Base-by-base conservation (phyloP, 2,329 filamentous ascomycete genomes). In the Arthrocladium fulminans region DNA sequence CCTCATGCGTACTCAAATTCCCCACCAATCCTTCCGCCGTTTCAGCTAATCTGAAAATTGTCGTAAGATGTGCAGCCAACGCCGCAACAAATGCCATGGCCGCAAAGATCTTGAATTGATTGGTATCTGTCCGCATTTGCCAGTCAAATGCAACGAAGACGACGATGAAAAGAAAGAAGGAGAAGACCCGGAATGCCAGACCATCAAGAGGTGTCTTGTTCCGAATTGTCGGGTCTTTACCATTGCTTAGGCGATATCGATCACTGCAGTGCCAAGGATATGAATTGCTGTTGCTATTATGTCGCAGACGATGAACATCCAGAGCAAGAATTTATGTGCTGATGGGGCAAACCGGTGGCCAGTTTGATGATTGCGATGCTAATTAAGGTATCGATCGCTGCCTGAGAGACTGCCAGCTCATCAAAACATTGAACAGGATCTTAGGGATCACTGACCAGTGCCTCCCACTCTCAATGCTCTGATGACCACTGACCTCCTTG, bases 171-270 rank as follows among this genome's bases (percentile, higher is more conserved):
- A 73, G 57, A 10, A 69, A 64, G 43, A 79, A 75, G 0, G 70
- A 67, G 48, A 76, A 72, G 6, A 73, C 72, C 54, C 80, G 76
- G 50, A 78, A 73, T 0, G 72, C 72, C 2, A 80, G 60, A 7
- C 76, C 76, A 1, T 69, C 75, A 1, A 79, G 67, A 1, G 80
- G 62, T 53, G 80, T 77, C 51, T 77, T 71, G 56, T 79, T 79
- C 1, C 71, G 68, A 1, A 64, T 68, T 1, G 67, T 72, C 0
- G 76, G 73, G 55, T 77, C 73, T 45, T 72, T 65, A 3, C 68
- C 64, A 40, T 75, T 70, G 1, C 69, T 73, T 73, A 64, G 17
- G 67, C 68, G 10, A 66, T 63, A 4, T 76, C 77, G 40, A 79
- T 75, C 19, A 78, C 55, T 1, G 72, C 75, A 1, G 76, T 76